Conservation (phyloP, 495 filamentous ascomycete genomes). For the Aspergillus incahuasiensis region DNA sequence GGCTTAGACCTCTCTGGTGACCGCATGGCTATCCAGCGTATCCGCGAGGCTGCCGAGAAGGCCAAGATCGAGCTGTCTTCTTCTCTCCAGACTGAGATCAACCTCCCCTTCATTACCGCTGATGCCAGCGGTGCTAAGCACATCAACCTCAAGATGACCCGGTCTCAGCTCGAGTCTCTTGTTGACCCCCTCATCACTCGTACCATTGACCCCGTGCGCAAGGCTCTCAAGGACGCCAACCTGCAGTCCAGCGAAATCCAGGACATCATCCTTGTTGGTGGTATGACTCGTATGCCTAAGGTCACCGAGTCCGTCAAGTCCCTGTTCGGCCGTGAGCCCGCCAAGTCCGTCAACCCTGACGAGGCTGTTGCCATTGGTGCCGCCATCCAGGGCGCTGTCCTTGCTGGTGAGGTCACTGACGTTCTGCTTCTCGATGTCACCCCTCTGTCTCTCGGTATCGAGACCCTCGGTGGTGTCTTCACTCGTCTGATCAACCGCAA, state of each 20-base stretch:
- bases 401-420: slow-evolving; percentile 95
- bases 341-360: slow-evolving; percentile 98
- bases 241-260: slow-evolving; percentile 94
- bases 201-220: slow-evolving; percentile 89
- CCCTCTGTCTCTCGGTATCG: slow-evolving; percentile 96
- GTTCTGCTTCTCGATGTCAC: slow-evolving; percentile 96
- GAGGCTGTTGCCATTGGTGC: slow-evolving; percentile 99
- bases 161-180: slow-evolving; percentile 86
- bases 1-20: slow-evolving; percentile 87
- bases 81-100: slow-evolving; percentile 95
- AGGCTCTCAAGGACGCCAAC: slow-evolving; percentile 95
- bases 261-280: slow-evolving; percentile 97
- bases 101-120: slow-evolving; percentile 97
- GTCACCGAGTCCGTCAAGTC: slow-evolving; percentile 94
- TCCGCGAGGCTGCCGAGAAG: slow-evolving; percentile 99
- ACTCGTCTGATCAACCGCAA: slow-evolving; percentile 99
- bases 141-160: slow-evolving; percentile 93
- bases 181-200: slow-evolving; percentile 86
- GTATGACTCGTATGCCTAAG: slow-evolving; percentile 99
- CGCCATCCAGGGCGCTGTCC: slow-evolving; percentile 94
- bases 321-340: slow-evolving; percentile 96
- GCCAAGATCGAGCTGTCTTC: slow-evolving; percentile 99
- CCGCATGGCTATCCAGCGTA: slow-evolving; percentile 98
- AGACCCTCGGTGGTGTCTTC: slow-evolving; percentile 99
- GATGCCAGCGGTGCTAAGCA: slow-evolving; percentile 93